phyloP scores from a whole-genome alignment of 208 protist genomes.

The Tritrichomonas musculus region DNA sequence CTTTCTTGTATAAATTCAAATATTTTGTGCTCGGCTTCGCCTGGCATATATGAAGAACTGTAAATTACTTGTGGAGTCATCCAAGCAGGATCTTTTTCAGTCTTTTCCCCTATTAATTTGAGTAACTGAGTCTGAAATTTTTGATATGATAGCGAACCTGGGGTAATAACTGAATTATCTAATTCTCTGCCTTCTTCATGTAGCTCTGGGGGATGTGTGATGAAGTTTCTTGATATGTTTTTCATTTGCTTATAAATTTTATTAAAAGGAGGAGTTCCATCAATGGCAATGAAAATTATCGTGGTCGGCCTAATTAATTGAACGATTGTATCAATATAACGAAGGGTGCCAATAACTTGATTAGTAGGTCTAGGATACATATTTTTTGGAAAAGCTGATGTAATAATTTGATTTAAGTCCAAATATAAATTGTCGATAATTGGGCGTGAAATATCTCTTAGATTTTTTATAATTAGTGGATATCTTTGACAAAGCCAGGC shows the following conservation, averaged over 20 bases:
- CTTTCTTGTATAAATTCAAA: conserved; percentile 91
- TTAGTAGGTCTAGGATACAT: neutral
- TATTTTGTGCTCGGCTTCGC: conserved; percentile 99
- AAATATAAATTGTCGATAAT: conserved; percentile 9
- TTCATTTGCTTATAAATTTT: neutral
- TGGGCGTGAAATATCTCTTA: neutral
- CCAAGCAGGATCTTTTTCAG: conserved; percentile 56
- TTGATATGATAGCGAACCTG: neutral
- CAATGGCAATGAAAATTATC: neutral
- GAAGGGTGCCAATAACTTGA: neutral
- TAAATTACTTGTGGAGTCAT: conserved; percentile 68
- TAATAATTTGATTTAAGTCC: neutral
- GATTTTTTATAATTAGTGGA: neutral
- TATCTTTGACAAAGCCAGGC: conserved; percentile 6
- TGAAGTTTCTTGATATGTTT: neutral
- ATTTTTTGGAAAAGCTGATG: neutral
- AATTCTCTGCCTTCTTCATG: neutral
- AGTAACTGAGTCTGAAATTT: neutral
- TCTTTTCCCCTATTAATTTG: neutral
- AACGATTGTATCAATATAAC: neutral
- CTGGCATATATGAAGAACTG: conserved; percentile 61
- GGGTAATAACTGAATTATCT: neutral
- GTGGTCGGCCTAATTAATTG: neutral
- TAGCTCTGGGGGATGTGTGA: too few relatives aligned
- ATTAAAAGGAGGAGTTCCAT: conserved; percentile 8